These are phyloP conservation scores for Hippophae rhamnoides DNA, from an alignment of 306 rosid species.

Conservation along the genomic window DNA sequence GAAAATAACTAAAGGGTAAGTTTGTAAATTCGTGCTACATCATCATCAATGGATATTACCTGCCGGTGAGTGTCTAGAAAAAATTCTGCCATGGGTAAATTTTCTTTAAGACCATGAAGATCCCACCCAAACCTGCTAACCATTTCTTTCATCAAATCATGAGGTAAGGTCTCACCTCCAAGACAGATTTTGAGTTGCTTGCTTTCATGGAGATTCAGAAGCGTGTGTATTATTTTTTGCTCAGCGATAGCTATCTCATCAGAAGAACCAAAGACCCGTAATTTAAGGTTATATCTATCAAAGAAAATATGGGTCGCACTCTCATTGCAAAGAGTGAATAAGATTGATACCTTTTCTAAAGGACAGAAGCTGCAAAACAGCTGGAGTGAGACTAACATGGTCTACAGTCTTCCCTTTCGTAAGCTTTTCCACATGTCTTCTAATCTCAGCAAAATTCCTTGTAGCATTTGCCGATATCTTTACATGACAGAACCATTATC, in stretches of 20 bases:
- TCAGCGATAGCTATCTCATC: slow-evolving; percentile 42
- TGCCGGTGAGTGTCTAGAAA: slow-evolving; percentile 51
- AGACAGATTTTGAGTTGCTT: slow-evolving; percentile 65
- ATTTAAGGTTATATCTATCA: slow-evolving; percentile 45
- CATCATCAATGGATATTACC: slow-evolving; percentile 40
- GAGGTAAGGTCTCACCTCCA: slow-evolving; percentile 53
- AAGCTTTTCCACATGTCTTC: slow-evolving; percentile 71
- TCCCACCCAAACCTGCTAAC: slow-evolving; percentile 76
- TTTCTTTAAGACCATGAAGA: slow-evolving; percentile 60
- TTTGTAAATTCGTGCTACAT: too few relatives aligned
- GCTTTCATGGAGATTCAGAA: slow-evolving; percentile 47
- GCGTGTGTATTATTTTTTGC: slow-evolving; percentile 51
- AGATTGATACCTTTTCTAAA: slow-evolving; percentile 61
- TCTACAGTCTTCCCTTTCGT: slow-evolving; percentile 57
- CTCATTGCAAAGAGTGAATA: slow-evolving; percentile 42
- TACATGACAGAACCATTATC: slow-evolving; percentile 56
- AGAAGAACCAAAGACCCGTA: slow-evolving; percentile 58
- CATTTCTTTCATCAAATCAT: slow-evolving; percentile 77
- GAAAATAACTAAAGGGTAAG: too few relatives aligned
- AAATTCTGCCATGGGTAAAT: slow-evolving; percentile 58
- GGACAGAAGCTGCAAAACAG: slow-evolving; percentile 48
- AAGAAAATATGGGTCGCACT: slow-evolving; percentile 60
- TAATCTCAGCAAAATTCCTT: slow-evolving; percentile 60
- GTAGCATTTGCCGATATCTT: slow-evolving; percentile 86
- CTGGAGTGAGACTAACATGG: slow-evolving; percentile 51